These are phyloP conservation scores for Solanum habrochaites DNA, from an alignment of 257 asterid species.

Conservation along the genomic window DNA sequence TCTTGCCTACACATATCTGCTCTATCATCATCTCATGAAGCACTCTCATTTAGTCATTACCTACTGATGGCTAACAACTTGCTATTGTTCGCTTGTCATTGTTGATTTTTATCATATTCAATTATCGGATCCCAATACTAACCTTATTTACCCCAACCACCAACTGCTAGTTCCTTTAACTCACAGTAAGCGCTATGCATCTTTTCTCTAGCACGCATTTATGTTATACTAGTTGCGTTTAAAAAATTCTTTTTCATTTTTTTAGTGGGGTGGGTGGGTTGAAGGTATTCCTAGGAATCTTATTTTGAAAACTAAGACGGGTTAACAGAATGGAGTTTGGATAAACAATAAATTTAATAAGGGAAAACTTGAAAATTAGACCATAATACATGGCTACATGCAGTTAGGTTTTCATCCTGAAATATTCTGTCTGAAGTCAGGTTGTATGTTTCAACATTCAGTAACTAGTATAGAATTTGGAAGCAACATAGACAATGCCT, in stretches of 20 bases:
- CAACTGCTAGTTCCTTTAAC: background rate
- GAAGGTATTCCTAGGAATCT: background rate
- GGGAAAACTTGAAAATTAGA: background rate
- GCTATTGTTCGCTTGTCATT: background rate
- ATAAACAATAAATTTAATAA: background rate
- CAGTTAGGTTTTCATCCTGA: background rate
- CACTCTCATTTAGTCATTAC: background rate
- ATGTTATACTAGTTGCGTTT: background rate
- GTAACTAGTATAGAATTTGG: background rate
- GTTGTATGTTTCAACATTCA: background rate
- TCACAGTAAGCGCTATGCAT: background rate
- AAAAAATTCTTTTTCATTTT: background rate
- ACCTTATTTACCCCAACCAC: background rate
- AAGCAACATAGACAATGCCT: background rate
- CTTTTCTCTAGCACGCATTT: background rate
- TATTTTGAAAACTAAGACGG: background rate
- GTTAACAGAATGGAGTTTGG: background rate
- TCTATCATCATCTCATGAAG: background rate
- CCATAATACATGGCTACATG: background rate
- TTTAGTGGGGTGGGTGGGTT: background rate
- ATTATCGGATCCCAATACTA: background rate
- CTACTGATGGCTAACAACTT: background rate
- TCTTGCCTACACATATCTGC: background rate
- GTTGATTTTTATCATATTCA: background rate
- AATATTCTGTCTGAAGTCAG: background rate